A percentile compares a stretch with the other conserved stretches of the same genome.
Evolutionary conservation across 2,329 filamentous ascomycete genomes (phyloP).

Genomic region (Venturia oleaginea): DNA sequence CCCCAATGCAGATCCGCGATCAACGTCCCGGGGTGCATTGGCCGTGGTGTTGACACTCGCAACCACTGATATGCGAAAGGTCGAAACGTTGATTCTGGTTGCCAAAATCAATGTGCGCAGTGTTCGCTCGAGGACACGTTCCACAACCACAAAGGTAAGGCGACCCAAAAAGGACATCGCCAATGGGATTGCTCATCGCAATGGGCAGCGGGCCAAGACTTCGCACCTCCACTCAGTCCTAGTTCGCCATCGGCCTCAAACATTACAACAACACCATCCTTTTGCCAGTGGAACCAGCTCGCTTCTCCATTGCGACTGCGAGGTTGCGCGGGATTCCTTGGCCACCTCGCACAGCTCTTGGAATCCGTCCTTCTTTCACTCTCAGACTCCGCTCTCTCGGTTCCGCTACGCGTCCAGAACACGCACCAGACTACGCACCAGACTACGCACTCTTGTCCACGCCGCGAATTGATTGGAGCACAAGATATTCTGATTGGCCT

Average conservation of each 20-base stretch:
- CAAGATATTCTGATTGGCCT: background rate
- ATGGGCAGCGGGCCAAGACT: background rate
- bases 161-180: background rate
- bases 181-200: background rate
- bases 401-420: background rate
- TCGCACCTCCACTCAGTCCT: background rate
- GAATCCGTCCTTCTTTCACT: background rate
- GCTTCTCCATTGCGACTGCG: background rate
- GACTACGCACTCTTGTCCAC: background rate
- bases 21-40: background rate
- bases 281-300: background rate
- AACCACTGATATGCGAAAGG: background rate
- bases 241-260: background rate
- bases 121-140: background rate
- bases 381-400: background rate
- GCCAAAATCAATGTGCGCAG: background rate
- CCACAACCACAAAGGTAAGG: background rate
- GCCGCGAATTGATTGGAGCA: slow-evolving; percentile 5
- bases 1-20: background rate
- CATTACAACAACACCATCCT: background rate
- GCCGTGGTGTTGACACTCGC: background rate
- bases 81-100: background rate
- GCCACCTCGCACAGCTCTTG: background rate
- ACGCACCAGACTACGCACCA: background rate
- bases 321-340: background rate